A percentile compares a stretch with the other conserved stretches of the same genome.
These are phyloP conservation scores for Arthrinium puccinioides DNA, from an alignment of 2,329 filamentous ascomycete genomes.

Conservation along the genomic window DNA sequence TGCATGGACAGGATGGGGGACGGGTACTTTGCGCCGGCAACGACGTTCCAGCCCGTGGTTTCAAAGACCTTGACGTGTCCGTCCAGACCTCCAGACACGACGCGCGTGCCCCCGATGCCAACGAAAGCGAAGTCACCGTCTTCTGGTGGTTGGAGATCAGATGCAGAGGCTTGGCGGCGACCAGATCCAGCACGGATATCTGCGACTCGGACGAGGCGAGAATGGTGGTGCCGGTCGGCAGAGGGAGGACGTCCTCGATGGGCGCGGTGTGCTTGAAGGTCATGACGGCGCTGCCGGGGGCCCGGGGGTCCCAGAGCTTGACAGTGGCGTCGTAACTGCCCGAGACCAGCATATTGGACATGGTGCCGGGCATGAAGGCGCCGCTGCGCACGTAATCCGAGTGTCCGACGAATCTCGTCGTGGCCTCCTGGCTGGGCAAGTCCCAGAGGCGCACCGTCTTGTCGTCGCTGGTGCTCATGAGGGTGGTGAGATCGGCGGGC, in stretches of 20 bases:
- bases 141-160: constrained; percentile 94
- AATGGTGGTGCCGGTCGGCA: constrained; percentile 80
- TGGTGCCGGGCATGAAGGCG: constrained; percentile 69
- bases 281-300: constrained; percentile 65
- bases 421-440: constrained; percentile 70
- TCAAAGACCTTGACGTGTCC: constrained; percentile 97
- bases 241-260: constrained; percentile 79
- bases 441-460: constrained; percentile 92
- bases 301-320: constrained; percentile 84
- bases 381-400: constrained; percentile 87
- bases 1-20: constrained; percentile 80
- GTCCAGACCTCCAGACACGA: constrained; percentile 85
- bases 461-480: constrained; percentile 90
- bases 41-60: constrained; percentile 89
- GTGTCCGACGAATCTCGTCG: constrained; percentile 76
- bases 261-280: constrained; percentile 91
- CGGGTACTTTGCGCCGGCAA: constrained; percentile 89
- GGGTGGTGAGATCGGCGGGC: constrained; percentile 74
- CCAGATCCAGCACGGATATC: constrained; percentile 85
- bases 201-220: constrained; percentile 79
- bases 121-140: constrained; percentile 81
- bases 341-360: constrained; percentile 72
- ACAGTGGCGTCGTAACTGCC: constrained; percentile 92
- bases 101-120: constrained; percentile 74
- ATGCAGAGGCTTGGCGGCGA: constrained; percentile 81